A percentile compares a stretch with the other conserved stretches of the same genome.
Evolutionary conservation across 345 rosid species (phyloP).

Genomic region (Psidium friedrichsthalianum): DNA sequence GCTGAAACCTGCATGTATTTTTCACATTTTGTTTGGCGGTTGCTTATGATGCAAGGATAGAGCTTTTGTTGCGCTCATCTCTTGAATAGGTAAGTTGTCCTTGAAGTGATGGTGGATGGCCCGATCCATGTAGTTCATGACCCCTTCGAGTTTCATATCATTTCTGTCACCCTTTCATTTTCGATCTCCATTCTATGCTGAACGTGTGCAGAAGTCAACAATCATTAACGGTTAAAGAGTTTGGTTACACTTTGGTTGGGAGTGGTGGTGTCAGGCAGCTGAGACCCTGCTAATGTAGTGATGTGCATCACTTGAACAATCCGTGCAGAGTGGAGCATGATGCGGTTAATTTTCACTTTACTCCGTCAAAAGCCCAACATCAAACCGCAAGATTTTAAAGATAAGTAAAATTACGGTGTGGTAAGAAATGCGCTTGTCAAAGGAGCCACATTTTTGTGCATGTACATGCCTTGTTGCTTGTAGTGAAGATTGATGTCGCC

Average conservation of each 20-base stretch:
- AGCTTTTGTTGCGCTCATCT: not conserved
- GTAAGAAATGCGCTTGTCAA: not conserved
- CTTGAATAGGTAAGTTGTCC: not conserved
- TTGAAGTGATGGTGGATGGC: not conserved
- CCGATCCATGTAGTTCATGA: not conserved
- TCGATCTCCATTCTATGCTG: not conserved
- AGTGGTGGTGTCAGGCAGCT: not conserved
- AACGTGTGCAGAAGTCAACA: not conserved
- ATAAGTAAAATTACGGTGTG: not conserved
- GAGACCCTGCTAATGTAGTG: not conserved
- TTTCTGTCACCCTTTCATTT: not conserved
- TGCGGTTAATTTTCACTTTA: not conserved
- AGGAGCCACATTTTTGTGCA: not conserved
- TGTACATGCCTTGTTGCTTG: not conserved
- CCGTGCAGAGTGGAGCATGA: not conserved
- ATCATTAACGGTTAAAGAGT: not conserved
- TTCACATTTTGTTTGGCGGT: not conserved
- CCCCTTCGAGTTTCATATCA: not conserved
- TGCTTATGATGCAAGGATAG: not conserved
- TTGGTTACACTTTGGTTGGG: not conserved
- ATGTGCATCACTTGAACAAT: not conserved
- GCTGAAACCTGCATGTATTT: not conserved
- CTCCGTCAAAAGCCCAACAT: not conserved
- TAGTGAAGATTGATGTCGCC: not conserved
- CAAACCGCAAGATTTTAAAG: not conserved